Conservation (phyloP, 2,329 filamentous ascomycete species). For the Calonectria leucothoes region DNA sequence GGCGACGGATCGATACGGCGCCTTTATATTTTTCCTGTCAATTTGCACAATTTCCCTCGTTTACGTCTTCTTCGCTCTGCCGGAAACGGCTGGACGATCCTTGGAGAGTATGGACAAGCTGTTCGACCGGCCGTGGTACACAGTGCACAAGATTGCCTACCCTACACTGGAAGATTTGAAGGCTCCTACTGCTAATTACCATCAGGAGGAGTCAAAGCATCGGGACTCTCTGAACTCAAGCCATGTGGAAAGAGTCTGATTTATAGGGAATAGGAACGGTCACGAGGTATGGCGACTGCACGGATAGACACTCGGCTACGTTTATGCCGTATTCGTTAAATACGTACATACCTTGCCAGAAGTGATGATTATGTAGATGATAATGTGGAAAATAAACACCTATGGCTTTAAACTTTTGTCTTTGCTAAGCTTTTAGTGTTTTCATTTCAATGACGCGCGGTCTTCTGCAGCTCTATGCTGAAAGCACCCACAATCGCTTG, state of each 20-base stretch:
- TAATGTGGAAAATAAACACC: too few species aligned
- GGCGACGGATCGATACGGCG: conserved; percentile 45
- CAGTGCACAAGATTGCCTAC: conserved; percentile 42
- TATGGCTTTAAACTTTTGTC: too few species aligned
- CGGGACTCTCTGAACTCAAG: neutral
- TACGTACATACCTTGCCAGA: neutral
- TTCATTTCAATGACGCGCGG: too few species aligned
- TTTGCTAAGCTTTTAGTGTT: neutral
- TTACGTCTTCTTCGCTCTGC: conserved; percentile 49
- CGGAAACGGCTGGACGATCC: conserved; percentile 44
- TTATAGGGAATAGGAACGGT: too few species aligned
- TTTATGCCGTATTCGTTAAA: neutral
- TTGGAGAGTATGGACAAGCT: conserved; percentile 45
- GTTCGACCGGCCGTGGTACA: conserved; percentile 46
- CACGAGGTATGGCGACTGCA: too few species aligned
- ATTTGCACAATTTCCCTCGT: conserved; percentile 43
- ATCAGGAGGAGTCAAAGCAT: neutral
- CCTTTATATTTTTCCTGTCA: conserved; percentile 45
- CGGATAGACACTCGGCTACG: neutral
- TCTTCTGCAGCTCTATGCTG: neutral
- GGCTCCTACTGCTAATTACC: neutral
- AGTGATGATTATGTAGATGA: neutral
- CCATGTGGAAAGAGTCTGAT: neutral
- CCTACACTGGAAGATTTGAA: conserved; percentile 39
- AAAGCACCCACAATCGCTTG: too few species aligned